Evolutionary conservation across 2,329 filamentous ascomycete genomes (phyloP).

Genomic region (Claviceps paspali): DNA sequence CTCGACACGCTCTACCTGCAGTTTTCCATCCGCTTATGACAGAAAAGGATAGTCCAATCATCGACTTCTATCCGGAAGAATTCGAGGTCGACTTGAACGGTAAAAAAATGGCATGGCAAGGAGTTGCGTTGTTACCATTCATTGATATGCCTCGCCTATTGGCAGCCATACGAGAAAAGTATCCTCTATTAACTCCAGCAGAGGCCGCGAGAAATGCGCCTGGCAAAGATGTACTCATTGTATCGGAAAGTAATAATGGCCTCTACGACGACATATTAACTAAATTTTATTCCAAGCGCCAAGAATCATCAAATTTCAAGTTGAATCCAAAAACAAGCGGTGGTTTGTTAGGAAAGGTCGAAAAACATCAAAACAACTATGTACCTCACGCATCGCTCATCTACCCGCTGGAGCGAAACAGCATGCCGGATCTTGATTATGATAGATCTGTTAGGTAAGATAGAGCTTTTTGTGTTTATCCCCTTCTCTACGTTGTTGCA

Average conservation of each 20-base stretch:
- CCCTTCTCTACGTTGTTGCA: no score
- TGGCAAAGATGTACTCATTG: conserved; percentile 67
- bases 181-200: conserved; percentile 61
- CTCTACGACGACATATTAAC: conserved; percentile 73
- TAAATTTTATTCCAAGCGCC: conserved; percentile 86
- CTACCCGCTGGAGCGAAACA: conserved; percentile 58
- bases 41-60: conserved; percentile 73
- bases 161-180: conserved; percentile 66
- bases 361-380: conserved; percentile 62
- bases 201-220: conserved; percentile 65
- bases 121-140: conserved; percentile 82
- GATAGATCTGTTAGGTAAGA: conserved; percentile 72
- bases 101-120: conserved; percentile 98
- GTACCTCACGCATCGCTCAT: conserved; percentile 69
- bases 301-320: conserved; percentile 48
- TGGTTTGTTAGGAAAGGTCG: conserved; percentile 64
- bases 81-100: conserved; percentile 91
- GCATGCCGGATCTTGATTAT: conserved; percentile 64
- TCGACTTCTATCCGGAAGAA: conserved; percentile 93
- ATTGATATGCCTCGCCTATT: conserved; percentile 85
- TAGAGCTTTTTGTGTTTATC: no score
- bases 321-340: conserved; percentile 62
- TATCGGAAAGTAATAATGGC: conserved; percentile 64
- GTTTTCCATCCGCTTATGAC: conserved; percentile 88
- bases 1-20: conserved; percentile 76